Percentiles rank a stretch among this genome's conserved stretches.
These are phyloP conservation scores for Phyllosticta citriasiana DNA, from an alignment of 2,329 filamentous ascomycete species.

Conservation along the genomic window DNA sequence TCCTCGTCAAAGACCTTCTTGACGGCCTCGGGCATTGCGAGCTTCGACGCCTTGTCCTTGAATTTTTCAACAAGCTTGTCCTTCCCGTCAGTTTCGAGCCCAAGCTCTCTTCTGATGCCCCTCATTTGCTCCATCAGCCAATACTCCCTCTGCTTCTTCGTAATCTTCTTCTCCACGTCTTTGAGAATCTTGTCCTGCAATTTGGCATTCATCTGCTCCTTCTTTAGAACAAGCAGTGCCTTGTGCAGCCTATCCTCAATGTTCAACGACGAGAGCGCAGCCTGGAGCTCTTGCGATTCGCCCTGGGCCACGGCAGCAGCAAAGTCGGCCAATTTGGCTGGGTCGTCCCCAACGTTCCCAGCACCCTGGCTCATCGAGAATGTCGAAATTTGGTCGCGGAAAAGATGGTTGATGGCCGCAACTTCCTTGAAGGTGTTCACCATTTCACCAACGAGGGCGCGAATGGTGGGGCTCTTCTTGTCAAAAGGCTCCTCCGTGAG, in stretches of 20 bases:
- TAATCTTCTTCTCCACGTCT: conserved; percentile 94
- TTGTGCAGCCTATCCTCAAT: conserved; percentile 90
- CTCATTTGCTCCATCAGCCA: conserved; percentile 99
- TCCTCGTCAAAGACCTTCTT: conserved; percentile 98
- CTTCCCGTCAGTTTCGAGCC: conserved; percentile 95
- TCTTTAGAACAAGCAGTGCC: conserved; percentile 85
- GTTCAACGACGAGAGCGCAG: conserved; percentile 78
- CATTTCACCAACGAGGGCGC: conserved; percentile 91
- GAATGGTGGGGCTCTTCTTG: conserved; percentile 77
- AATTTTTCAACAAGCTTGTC: conserved; percentile 97
- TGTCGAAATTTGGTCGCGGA: conserved; percentile 93
- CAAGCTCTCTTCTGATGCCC: conserved; percentile 87
- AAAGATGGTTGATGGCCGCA: conserved; percentile 83
- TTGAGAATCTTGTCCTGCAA: conserved; percentile 95
- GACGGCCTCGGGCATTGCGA: conserved; percentile 94
- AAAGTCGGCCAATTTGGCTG: conserved; percentile 91
- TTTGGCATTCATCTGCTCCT: conserved; percentile 96
- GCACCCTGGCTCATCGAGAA: conserved; percentile 94
- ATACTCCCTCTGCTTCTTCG: conserved; percentile 94
- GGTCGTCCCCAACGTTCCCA: conserved; percentile 90
- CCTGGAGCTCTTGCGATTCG: conserved; percentile 83
- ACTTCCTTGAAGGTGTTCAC: conserved; percentile 99
- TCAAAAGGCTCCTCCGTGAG: conserved; percentile 81
- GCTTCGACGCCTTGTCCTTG: conserved; percentile 83
- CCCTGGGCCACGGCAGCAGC: conserved; percentile 87